Evolutionary conservation across 202 grass and related monocot genomes (phyloP), one percentile per base, ranked within the genome.

Genomic region (Brachypodium distachyon): DNA sequence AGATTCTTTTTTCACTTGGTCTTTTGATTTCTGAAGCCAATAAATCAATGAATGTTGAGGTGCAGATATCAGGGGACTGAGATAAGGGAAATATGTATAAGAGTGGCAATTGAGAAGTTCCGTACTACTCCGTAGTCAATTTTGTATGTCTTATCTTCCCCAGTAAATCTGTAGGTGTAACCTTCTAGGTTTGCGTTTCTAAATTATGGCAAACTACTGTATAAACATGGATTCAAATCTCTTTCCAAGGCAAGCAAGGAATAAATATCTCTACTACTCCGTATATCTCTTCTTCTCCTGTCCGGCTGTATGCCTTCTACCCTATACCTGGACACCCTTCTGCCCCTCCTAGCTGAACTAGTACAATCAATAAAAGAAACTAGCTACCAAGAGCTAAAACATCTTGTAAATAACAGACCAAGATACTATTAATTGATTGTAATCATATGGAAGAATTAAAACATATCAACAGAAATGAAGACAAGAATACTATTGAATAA

Each of bases 341-440:
- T 21, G 18, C 31, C 18, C 19, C 16, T 59, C 34, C n/a, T 63
- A 39, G 34, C 60, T 39, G 60, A 8, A 56, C 21, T n/a, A 70
- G 27, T 17, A 74, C 6, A 16, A 33, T 11, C 14, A 64, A 72
- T 27, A 19, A 36, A 79, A 67, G 1, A 81, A 69, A 70, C 34
- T 28, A 62, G 6, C 65, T 69, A 70, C 56, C 25, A 68, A 50
- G 9, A 73, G 42, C n/a, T 74, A 73, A 78, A 46, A 71, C 46
- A 78, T 66, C 38, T 57, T 67, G 26, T 39, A 58, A 39, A 82
- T 32, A 56, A 77, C 40, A 44, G 21, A 62, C 14, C 16, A 61
- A 16, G 14, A 49, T 31, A 71, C 9, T 67, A 41, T 67, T 43
- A 52, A 44, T 25, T 7, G 48, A 77, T 40, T 47, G 38, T 44